Evolutionary conservation across 2,329 filamentous ascomycete species (phyloP).

Genomic region (Cryphonectria naterciae): DNA sequence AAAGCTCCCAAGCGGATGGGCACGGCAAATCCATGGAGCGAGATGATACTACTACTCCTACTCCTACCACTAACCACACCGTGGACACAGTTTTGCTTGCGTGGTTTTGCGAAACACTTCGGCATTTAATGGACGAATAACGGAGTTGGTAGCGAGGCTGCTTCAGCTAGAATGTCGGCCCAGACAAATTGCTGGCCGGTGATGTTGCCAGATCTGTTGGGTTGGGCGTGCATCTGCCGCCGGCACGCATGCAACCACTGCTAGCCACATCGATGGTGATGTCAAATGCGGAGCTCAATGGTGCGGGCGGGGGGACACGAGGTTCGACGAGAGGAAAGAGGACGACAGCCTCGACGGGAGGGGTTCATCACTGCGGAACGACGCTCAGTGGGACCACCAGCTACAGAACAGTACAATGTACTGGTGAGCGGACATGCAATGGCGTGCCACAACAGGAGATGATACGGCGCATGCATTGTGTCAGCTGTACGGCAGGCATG

Average conservation of each 20-base stretch:
- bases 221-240: neutral
- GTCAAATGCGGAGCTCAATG: neutral
- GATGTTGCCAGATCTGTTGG: neutral
- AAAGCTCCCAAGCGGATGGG: neutral
- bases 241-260: neutral
- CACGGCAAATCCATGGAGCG: neutral
- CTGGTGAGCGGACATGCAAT: neutral
- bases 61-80: neutral
- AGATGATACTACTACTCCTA: neutral
- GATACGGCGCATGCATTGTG: neutral
- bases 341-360: neutral
- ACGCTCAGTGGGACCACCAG: neutral
- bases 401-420: neutral
- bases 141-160: neutral
- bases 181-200: neutral
- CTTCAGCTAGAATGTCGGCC: neutral
- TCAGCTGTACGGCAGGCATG: slow-evolving; percentile 1
- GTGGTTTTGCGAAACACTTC: neutral
- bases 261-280: neutral
- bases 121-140: slow-evolving; percentile 1
- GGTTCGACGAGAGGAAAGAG: neutral
- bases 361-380: neutral
- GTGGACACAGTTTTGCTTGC: neutral
- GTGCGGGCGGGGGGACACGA: neutral
- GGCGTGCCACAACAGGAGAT: slow-evolving; percentile 1